phyloP scores from a whole-genome alignment of 2,329 filamentous ascomycete genomes.

The Neopestalotiopsis rosae region DNA sequence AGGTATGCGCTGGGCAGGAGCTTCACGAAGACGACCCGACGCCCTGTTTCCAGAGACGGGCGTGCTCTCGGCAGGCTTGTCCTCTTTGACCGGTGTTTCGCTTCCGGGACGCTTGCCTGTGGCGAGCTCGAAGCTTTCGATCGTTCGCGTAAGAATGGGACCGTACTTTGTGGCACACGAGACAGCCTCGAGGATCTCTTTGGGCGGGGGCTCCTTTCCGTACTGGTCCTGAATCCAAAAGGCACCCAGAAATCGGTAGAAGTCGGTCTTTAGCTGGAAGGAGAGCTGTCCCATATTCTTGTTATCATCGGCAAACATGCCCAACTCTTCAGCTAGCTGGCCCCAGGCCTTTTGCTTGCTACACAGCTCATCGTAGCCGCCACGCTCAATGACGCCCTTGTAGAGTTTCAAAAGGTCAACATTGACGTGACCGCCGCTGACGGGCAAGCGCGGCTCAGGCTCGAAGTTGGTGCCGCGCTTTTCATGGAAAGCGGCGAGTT shows the following conservation, averaged over 20 bases:
- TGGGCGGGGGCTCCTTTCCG: conserved; percentile 81
- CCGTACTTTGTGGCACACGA: conserved; percentile 84
- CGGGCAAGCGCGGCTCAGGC: conserved; percentile 63
- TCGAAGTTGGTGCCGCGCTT: conserved; percentile 82
- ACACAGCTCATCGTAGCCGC: conserved; percentile 86
- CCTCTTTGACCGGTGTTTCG: conserved; percentile 65
- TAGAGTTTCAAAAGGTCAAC: conserved; percentile 82
- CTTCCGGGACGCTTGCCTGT: conserved; percentile 61
- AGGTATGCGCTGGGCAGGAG: conserved; percentile 82
- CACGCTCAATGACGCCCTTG: conserved; percentile 75
- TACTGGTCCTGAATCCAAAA: conserved; percentile 84
- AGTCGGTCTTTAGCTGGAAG: conserved; percentile 84
- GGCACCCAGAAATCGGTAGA: conserved; percentile 87
- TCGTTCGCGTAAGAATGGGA: conserved; percentile 75
- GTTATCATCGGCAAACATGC: conserved; percentile 75
- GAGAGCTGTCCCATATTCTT: conserved; percentile 71
- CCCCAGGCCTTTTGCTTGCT: conserved; percentile 88
- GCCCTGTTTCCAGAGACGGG: conserved; percentile 60
- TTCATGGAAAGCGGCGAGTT: conserved; percentile 75
- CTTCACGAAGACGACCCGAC: conserved; percentile 74
- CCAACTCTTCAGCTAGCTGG: conserved; percentile 76
- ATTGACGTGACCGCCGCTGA: conserved; percentile 77
- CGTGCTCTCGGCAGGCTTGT: conserved; percentile 57
- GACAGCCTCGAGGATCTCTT: conserved; percentile 81
- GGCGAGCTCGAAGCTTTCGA: conserved; percentile 72